Conservation (phyloP, 257 asterid species). For the Nicotiana benthamiana region DNA sequence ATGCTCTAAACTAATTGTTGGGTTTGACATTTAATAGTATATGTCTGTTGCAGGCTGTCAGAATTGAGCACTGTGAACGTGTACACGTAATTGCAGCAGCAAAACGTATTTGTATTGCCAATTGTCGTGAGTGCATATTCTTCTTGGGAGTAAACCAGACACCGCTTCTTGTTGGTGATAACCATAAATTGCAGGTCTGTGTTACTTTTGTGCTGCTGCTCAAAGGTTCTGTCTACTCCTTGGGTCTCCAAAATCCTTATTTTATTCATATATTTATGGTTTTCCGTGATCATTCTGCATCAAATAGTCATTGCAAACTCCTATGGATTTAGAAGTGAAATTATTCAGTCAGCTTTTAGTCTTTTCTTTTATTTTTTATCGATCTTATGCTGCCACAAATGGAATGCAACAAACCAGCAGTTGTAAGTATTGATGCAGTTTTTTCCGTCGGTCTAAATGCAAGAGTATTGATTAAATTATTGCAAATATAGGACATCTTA, state of each 20-base stretch:
- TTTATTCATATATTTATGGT: not conserved
- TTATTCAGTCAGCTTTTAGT: not conserved
- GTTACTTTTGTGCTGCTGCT: not conserved
- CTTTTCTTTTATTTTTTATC: not conserved
- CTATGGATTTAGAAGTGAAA: not conserved
- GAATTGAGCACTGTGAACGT: slow-evolving; percentile 97
- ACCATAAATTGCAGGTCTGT: slow-evolving; percentile 89
- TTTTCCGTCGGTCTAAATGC: not conserved
- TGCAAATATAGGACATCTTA: not conserved
- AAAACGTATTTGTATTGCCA: slow-evolving; percentile 82
- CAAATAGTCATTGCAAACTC: not conserved
- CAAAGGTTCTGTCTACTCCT: not conserved
- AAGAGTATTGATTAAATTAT: not conserved
- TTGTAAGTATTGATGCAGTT: not conserved
- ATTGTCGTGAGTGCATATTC: slow-evolving; percentile 93
- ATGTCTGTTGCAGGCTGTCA: slow-evolving; percentile 55
- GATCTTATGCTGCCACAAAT: not conserved
- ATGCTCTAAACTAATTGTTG: not conserved
- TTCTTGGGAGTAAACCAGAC: slow-evolving; percentile 87
- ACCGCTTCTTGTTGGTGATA: slow-evolving; percentile 94
- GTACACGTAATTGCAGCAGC: slow-evolving; percentile 89
- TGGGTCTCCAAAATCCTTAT: not conserved
- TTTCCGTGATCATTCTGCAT: not conserved
- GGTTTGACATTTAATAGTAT: not conserved
- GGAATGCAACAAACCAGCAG: not conserved